Evolutionary conservation across 129 eudicot genomes (phyloP), one percentile per base, ranked within the genome.

Genomic region (Flaveria ramosissima): DNA sequence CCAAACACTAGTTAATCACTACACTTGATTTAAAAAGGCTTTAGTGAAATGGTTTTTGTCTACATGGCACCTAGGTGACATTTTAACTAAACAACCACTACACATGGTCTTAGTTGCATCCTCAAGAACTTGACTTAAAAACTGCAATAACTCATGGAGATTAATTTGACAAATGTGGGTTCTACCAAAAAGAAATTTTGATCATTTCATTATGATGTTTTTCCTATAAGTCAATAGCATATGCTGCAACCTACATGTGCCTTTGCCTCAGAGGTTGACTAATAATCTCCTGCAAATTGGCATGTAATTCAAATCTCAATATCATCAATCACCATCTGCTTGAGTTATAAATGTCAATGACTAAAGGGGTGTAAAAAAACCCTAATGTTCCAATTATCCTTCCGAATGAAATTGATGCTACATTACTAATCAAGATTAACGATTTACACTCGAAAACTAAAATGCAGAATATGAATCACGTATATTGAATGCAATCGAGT

Each of bases 131-230:
- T 3, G 17, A 66, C 10, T 30, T 63, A 62, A 45, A 45, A 62
- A 43, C 41, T 43, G 23, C 16, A 59, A 41, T 14, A 30, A 24
- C 16, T 12, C 73, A 36, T 32, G 60, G 65, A 13, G 52, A 65
- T 76, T 76, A 64, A 76, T 47, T 19, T 50, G 51, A 65, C 36
- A 76, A 51, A 17, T 50, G 72, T 50, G 72, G 80, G 80, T 76
- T 48, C 73, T 65, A 65, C 80, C 72, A 17, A 48, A 76, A 76
- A 76, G 65, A 64, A 76, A 63, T 6, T 64, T 65, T 67, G 71
- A 62, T 75, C 61, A 45, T 46, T 57, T 70, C 60, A 39, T 56
- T 57, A 45, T 68, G 16, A 68, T 77, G 32, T 65, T 48, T 67
- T 76, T 63, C 36, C 17, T 32, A 46, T 75, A 48, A 56, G 39